These are phyloP conservation scores for Geotrichum australiense DNA, from an alignment of 1,139 yeast species.

Conservation along the genomic window DNA sequence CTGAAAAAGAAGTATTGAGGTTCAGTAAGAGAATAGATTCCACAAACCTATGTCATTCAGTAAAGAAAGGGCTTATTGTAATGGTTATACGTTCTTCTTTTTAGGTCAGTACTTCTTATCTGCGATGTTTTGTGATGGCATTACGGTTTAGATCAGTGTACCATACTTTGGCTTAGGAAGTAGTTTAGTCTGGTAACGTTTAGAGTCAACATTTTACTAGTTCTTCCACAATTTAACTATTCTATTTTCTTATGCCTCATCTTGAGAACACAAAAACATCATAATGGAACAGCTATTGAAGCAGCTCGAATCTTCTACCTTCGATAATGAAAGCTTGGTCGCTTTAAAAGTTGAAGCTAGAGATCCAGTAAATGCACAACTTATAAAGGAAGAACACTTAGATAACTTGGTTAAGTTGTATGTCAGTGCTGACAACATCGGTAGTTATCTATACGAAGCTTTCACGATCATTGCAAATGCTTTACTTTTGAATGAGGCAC, in stretches of 20 bases:
- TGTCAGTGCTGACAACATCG: too few relatives aligned
- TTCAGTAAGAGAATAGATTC: too few relatives aligned
- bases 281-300: neutral
- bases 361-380: neutral
- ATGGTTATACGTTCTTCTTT: too few relatives aligned
- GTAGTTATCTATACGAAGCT: slow-evolving; percentile 17
- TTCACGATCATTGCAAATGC: slow-evolving; percentile 25
- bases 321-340: neutral
- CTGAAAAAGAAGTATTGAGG: too few relatives aligned
- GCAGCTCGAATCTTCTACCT: neutral
- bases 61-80: too few relatives aligned
- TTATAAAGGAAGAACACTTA: neutral
- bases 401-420: neutral
- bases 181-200: too few relatives aligned
- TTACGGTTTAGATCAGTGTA: too few relatives aligned
- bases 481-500: slow-evolving; percentile 19
- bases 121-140: too few relatives aligned
- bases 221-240: neutral
- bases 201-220: neutral
- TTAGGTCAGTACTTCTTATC: too few relatives aligned
- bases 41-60: too few relatives aligned
- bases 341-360: neutral
- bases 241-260: neutral
- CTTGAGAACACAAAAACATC: neutral
- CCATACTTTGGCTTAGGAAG: too few relatives aligned